A percentile compares a stretch with the other conserved stretches of the same genome.
phyloP scores from a whole-genome alignment of 305 asterid species.

The Fraxinus xanthoxyloides region DNA sequence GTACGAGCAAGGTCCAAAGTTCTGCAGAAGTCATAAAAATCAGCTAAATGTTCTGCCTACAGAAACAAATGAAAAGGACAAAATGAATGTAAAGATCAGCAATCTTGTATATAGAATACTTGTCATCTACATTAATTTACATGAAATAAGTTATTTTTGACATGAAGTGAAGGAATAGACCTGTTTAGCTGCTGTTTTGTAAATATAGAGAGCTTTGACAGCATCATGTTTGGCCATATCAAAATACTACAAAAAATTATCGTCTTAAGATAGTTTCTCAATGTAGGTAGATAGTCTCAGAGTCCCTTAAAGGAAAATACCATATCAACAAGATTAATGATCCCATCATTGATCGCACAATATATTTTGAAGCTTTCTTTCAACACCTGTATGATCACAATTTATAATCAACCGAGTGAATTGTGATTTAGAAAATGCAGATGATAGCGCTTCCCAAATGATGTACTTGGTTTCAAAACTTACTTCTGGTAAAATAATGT shows the following conservation, averaged over 20 bases:
- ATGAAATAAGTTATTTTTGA: background rate
- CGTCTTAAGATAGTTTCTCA: background rate
- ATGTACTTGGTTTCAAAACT: background rate
- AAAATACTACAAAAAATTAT: constrained; percentile 53
- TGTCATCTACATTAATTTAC: background rate
- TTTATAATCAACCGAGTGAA: background rate
- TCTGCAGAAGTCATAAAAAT: constrained; percentile 79
- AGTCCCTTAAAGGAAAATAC: constrained; percentile 31
- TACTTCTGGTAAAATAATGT: background rate
- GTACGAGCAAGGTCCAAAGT: constrained; percentile 80
- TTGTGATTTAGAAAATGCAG: background rate
- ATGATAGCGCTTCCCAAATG: background rate
- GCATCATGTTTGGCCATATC: constrained; percentile 87
- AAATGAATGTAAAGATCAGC: constrained; percentile 14
- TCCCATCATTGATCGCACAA: constrained; percentile 83
- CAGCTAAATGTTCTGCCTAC: constrained; percentile 86
- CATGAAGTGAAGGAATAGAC: constrained; percentile 28
- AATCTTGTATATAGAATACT: background rate
- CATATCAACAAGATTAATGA: constrained; percentile 75
- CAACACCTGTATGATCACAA: background rate
- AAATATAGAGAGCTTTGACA: constrained; percentile 62
- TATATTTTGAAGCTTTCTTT: constrained; percentile 68
- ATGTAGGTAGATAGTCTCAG: background rate
- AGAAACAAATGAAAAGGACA: constrained; percentile 22
- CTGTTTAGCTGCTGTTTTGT: constrained; percentile 78